Conservation (phyloP, 192 early-diverging fungal species). For the Gamsiella multidivaricata region DNA sequence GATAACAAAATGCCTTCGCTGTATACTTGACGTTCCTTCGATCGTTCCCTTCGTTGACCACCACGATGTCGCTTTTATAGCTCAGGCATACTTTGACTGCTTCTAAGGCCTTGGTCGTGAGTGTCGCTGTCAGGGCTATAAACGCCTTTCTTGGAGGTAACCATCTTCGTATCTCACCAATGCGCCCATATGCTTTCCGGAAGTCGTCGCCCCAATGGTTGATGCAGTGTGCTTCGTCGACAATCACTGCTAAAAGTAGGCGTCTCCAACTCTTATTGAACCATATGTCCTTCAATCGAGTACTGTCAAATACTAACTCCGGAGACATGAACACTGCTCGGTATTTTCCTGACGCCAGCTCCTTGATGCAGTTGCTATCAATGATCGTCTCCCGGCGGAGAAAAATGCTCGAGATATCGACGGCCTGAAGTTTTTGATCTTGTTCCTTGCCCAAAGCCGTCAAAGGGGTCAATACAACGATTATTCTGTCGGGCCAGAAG, state of each 20-base stretch:
- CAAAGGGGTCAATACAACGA: too few relatives aligned
- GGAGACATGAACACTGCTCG: too few relatives aligned
- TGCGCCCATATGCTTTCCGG: neutral
- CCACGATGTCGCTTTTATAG: neutral
- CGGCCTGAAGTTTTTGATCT: too few relatives aligned
- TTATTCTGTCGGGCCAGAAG: too few relatives aligned
- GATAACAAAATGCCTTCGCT: neutral
- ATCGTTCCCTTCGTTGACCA: slow-evolving; percentile 6
- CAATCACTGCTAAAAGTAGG: neutral
- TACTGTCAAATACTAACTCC: too few relatives aligned
- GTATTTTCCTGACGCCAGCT: too few relatives aligned
- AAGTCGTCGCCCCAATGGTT: slow-evolving; percentile 7
- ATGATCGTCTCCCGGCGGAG: too few relatives aligned
- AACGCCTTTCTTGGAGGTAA: neutral
- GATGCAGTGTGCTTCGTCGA: slow-evolving; percentile 18
- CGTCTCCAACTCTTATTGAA: too few relatives aligned
- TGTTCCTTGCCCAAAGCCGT: too few relatives aligned
- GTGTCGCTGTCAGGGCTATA: slow-evolving; percentile 10
- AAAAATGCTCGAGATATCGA: too few relatives aligned
- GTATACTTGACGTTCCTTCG: neutral
- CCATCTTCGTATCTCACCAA: neutral
- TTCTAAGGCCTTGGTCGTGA: neutral
- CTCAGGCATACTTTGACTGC: neutral
- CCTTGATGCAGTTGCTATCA: too few relatives aligned
- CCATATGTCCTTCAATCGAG: too few relatives aligned